Percentiles rank a stretch among this genome's conserved stretches.
Conservation (phyloP, 106 monocot genomes). For the Xerophyta viscosa region DNA sequence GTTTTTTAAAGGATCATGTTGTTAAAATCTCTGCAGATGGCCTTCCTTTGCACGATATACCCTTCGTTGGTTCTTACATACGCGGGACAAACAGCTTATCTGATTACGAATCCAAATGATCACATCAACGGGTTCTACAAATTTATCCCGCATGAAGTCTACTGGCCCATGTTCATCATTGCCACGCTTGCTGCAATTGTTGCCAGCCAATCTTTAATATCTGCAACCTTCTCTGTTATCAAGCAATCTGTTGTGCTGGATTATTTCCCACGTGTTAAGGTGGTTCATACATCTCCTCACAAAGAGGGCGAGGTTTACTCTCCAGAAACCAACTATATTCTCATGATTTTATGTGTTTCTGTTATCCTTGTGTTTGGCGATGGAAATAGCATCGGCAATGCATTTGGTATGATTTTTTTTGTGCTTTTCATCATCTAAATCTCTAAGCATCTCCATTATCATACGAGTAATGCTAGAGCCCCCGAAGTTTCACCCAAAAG, state of each 20-base stretch:
- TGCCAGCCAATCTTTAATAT: constrained; percentile 84
- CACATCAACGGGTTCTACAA: constrained; percentile 60
- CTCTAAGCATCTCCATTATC: too few relatives aligned
- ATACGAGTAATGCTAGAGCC: too few relatives aligned
- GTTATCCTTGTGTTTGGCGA: constrained; percentile 60
- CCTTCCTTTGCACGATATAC: constrained; percentile 68
- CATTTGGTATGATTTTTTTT: constrained; percentile 44
- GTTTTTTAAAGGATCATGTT: too few relatives aligned
- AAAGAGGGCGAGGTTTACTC: constrained; percentile 84
- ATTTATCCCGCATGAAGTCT: constrained; percentile 45
- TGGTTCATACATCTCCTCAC: constrained; percentile 58
- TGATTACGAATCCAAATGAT: constrained; percentile 48
- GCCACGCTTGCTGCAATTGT: constrained; percentile 74
- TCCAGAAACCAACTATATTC: constrained; percentile 70
- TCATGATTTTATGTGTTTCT: constrained; percentile 66
- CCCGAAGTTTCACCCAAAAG: too few relatives aligned
- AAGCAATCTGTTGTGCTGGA: constrained; percentile 61
- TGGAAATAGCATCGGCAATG: constrained; percentile 71
- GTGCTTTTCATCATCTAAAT: too few relatives aligned
- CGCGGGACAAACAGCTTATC: constrained; percentile 73
- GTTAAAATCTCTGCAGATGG: constrained; percentile 64
- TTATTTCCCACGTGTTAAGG: constrained; percentile 76
- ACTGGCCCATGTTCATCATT: constrained; percentile 78
- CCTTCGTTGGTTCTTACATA: constrained; percentile 78
- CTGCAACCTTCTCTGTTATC: constrained; percentile 79